phyloP scores from a whole-genome alignment of 108 stramenopile species.

The Fragilaria radians region DNA sequence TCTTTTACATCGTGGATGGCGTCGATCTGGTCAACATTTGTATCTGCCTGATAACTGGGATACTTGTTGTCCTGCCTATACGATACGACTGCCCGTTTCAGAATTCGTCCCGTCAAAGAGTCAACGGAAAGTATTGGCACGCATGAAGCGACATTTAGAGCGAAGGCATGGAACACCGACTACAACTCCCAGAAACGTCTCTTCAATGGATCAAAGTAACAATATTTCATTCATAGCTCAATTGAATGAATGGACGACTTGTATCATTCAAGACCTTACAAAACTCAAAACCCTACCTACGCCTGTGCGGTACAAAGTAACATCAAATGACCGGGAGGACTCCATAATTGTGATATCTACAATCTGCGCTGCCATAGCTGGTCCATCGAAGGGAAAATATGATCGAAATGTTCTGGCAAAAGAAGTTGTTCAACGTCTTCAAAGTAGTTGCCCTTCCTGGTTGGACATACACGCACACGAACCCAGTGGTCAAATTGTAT shows the following conservation, averaged over 20 bases:
- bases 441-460: constrained; percentile 5
- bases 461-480: constrained; percentile 20
- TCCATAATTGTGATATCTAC: constrained; percentile 15
- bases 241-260: not conserved
- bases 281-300: not conserved
- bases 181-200: not conserved
- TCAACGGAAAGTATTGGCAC: constrained; percentile 50
- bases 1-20: constrained; percentile 71
- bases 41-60: constrained; percentile 74
- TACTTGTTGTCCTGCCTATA: constrained; percentile 76
- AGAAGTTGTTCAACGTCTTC: constrained; percentile 24
- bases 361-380: constrained; percentile 59
- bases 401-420: constrained; percentile 23
- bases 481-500: constrained; percentile 37
- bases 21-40: constrained; percentile 72
- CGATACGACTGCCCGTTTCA: constrained; percentile 56
- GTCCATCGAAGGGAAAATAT: constrained; percentile 32
- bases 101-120: constrained; percentile 52
- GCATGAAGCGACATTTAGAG: constrained; percentile 30
- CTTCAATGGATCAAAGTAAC: not conserved
- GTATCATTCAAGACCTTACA: not conserved
- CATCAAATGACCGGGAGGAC: constrained; percentile 5
- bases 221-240: not conserved
- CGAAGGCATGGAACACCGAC: constrained; percentile 7
- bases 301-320: not conserved